Percentiles rank a stretch among this genome's conserved stretches.
Evolutionary conservation across 2,329 filamentous ascomycete genomes (phyloP).

Genomic region (Colletotrichum costaricense): DNA sequence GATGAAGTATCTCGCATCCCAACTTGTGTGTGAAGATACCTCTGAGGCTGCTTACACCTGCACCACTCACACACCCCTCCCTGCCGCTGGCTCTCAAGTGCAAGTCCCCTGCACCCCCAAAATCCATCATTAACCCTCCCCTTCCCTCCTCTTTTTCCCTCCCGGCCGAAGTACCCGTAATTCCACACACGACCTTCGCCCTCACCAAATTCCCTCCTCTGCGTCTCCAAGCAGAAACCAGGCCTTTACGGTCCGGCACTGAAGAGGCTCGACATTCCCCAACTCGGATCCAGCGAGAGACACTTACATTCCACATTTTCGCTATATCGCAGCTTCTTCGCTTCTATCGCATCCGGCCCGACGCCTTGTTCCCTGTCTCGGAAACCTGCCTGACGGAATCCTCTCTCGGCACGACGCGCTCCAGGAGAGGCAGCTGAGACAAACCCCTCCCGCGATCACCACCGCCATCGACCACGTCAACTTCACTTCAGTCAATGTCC

Average conservation of each 20-base stretch:
- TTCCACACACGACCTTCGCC: slow-evolving; percentile 25
- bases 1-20: neutral
- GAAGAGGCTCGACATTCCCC: slow-evolving; percentile 1
- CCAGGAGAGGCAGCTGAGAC: slow-evolving; percentile 37
- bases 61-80: neutral
- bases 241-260: slow-evolving; percentile 32
- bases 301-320: slow-evolving; percentile 1
- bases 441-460: slow-evolving; percentile 19
- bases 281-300: neutral
- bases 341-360: slow-evolving; percentile 8
- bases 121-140: slow-evolving; percentile 34
- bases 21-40: neutral
- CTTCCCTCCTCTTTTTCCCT: slow-evolving; percentile 26
- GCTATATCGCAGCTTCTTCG: neutral
- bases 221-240: slow-evolving; percentile 23
- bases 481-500: slow-evolving; percentile 12
- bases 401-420: slow-evolving; percentile 31
- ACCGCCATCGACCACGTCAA: neutral
- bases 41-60: slow-evolving; percentile 19
- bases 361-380: slow-evolving; percentile 26
- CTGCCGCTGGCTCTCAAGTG: neutral
- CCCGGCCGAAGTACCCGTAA: slow-evolving; percentile 19
- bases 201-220: slow-evolving; percentile 10
- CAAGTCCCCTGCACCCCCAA: slow-evolving; percentile 23
- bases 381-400: slow-evolving; percentile 21